Percentiles rank a stretch among this genome's conserved stretches.
These are phyloP conservation scores for Cryomyces minteri DNA, from an alignment of 495 filamentous ascomycete genomes.

Conservation along the genomic window DNA sequence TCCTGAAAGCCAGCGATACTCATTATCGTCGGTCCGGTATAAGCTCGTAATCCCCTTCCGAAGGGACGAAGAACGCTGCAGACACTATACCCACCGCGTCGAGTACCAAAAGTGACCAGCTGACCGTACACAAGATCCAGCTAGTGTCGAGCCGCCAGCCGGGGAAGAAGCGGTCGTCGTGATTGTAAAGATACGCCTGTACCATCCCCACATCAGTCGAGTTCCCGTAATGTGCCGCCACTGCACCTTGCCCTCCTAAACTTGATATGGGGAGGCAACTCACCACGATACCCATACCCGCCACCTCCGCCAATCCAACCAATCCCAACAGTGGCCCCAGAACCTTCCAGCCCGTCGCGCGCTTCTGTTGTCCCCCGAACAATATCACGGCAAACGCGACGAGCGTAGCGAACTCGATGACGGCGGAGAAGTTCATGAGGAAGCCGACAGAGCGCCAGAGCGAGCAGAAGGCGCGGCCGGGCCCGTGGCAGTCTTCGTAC, in stretches of 20 bases:
- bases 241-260: conserved; percentile 8
- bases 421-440: conserved; percentile 62
- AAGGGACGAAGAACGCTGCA: conserved; percentile 47
- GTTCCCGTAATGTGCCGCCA: conserved; percentile 1
- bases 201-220: not conserved
- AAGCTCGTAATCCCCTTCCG: conserved; percentile 74
- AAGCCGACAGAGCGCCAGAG: conserved; percentile 84
- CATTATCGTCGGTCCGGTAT: conserved; percentile 25
- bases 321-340: conserved; percentile 42
- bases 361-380: conserved; percentile 53
- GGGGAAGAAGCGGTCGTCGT: conserved; percentile 69
- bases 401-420: conserved; percentile 55
- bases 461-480: conserved; percentile 64
- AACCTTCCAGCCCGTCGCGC: conserved; percentile 63
- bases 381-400: conserved; percentile 60
- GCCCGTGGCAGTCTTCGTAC: conserved; percentile 47
- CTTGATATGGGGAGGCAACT: conserved; percentile 5
- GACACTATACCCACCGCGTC: conserved; percentile 40
- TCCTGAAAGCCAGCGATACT: too few species aligned
- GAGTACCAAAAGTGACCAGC: conserved; percentile 46
- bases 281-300: conserved; percentile 65
- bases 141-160: conserved; percentile 70
- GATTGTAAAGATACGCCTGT: conserved; percentile 66
- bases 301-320: conserved; percentile 42
- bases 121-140: conserved; percentile 59